Conservation (phyloP, 1,284 basidiomycete species). For the Neolentinus lepideus region DNA sequence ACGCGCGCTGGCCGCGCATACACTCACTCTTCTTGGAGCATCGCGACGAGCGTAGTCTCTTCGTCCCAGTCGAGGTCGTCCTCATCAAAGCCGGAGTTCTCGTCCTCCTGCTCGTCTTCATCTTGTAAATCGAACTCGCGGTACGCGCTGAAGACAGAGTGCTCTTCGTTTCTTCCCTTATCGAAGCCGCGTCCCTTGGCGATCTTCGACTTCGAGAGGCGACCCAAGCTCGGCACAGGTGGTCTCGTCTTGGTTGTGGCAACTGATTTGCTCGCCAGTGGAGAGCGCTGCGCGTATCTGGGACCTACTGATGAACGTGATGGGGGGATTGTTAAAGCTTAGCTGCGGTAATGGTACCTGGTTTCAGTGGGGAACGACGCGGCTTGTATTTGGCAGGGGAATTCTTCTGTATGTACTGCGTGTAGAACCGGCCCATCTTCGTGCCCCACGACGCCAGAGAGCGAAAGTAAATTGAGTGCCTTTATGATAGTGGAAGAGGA, state of each 20-base stretch:
- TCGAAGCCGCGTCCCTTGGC: background rate
- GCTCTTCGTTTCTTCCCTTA: background rate
- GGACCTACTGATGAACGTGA: background rate
- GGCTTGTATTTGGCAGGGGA: background rate
- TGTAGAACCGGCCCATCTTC: background rate
- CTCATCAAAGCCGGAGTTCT: slow-evolving; percentile 18
- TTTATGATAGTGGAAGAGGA: background rate
- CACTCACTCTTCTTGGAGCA: slow-evolving; percentile 39
- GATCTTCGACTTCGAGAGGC: background rate
- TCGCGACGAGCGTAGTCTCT: slow-evolving; percentile 45
- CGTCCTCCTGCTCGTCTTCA: slow-evolving; percentile 9
- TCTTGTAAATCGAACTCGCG: slow-evolving; percentile 11
- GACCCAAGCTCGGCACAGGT: background rate
- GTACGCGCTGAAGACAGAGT: slow-evolving; percentile 6
- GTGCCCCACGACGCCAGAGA: background rate
- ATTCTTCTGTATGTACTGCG: background rate
- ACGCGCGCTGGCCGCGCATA: slow-evolving; percentile 1
- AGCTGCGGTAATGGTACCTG: background rate
- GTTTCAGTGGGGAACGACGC: background rate
- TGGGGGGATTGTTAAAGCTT: background rate
- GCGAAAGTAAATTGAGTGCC: background rate
- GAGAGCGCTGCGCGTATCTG: background rate
- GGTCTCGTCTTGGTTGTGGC: background rate
- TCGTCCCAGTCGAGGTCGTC: slow-evolving; percentile 46
- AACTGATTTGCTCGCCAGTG: background rate